These are phyloP conservation scores for Globomyces pollinis-pini DNA, from an alignment of 192 early-diverging fungal genomes.

Conservation along the genomic window DNA sequence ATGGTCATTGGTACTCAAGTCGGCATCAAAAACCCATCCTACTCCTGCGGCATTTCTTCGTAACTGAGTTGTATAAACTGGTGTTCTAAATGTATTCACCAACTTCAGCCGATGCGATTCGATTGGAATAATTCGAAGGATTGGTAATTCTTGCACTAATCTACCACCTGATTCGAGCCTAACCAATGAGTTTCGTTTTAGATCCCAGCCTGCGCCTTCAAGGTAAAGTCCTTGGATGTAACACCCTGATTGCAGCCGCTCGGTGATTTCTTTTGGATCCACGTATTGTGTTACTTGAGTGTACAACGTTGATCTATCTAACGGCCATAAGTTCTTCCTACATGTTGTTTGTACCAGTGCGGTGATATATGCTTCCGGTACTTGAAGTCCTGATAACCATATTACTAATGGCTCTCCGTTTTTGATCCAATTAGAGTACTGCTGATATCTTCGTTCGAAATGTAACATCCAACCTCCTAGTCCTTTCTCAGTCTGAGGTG, in stretches of 20 bases:
- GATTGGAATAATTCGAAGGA: constrained; percentile 56
- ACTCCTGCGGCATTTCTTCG: constrained; percentile 51
- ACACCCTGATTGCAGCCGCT: constrained; percentile 48
- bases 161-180: constrained; percentile 45
- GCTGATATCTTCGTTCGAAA: constrained; percentile 46
- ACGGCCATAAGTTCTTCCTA: constrained; percentile 53
- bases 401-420: constrained; percentile 56
- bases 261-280: constrained; percentile 45
- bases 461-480: constrained; percentile 53
- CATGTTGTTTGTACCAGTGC: constrained; percentile 56
- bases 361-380: constrained; percentile 56
- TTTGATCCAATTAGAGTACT: constrained; percentile 57
- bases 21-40: constrained; percentile 62
- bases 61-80: constrained; percentile 56
- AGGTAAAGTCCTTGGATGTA: constrained; percentile 53
- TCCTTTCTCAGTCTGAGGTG: constrained; percentile 55
- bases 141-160: constrained; percentile 48
- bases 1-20: constrained; percentile 47
- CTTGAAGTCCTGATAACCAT: constrained; percentile 55
- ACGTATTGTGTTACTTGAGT: constrained; percentile 48
- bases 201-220: constrained; percentile 57
- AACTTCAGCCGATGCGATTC: constrained; percentile 49
- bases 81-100: constrained; percentile 56
- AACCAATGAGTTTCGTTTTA: constrained; percentile 31
- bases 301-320: constrained; percentile 54